phyloP scores from a whole-genome alignment of 495 filamentous ascomycete species.

The Astrocystis sublimbata region DNA sequence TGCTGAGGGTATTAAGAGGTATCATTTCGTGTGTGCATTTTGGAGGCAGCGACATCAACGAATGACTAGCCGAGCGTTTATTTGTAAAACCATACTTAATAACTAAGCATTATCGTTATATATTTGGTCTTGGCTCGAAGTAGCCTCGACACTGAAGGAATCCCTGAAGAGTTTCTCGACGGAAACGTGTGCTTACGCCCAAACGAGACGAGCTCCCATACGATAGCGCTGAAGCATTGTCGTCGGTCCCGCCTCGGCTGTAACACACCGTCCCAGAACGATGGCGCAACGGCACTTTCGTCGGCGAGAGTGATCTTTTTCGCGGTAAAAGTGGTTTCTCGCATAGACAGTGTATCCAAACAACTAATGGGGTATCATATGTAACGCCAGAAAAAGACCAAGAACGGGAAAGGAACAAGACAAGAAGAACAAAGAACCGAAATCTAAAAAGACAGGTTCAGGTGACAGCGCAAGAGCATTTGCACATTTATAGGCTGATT shows the following conservation, averaged over 20 bases:
- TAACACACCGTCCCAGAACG: conserved; percentile 58
- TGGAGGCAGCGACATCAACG: conserved; percentile 28
- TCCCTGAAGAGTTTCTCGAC: conserved; percentile 21
- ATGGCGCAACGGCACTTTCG: conserved; percentile 61
- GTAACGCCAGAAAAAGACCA: conserved; percentile 27
- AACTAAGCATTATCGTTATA: not conserved
- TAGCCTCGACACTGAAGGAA: not conserved
- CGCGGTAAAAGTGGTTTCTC: conserved; percentile 22
- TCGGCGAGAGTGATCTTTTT: conserved; percentile 41
- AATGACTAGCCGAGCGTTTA: conserved; percentile 22
- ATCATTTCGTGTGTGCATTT: conserved; percentile 17
- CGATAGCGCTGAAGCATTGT: conserved; percentile 60
- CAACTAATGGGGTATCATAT: conserved; percentile 62
- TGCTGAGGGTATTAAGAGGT: conserved; percentile 3
- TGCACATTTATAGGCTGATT: conserved; percentile 30
- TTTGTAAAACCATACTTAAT: conserved; percentile 7
- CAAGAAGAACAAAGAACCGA: not conserved
- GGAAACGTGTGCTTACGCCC: conserved; percentile 47
- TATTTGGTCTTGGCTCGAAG: not conserved
- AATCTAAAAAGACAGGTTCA: conserved; percentile 23
- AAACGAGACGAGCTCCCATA: conserved; percentile 51
- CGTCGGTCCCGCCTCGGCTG: conserved; percentile 50
- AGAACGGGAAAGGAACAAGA: conserved; percentile 4
- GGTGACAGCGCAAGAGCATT: conserved; percentile 49
- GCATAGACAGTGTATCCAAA: conserved; percentile 50